These are phyloP conservation scores for Aspergillus floridensis DNA, from an alignment of 2,329 filamentous ascomycete genomes.

Conservation along the genomic window DNA sequence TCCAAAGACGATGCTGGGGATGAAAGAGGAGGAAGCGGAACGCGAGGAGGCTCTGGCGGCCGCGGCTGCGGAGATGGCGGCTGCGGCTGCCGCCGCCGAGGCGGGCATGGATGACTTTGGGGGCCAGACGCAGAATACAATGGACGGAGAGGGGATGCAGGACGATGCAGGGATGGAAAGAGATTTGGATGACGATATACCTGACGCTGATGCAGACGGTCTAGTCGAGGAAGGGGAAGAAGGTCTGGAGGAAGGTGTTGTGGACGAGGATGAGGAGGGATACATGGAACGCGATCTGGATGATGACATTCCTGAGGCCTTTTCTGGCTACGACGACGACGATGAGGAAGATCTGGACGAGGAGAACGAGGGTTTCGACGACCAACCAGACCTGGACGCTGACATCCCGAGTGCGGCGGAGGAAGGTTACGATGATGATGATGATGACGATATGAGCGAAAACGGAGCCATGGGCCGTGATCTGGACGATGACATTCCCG, in stretches of 20 bases:
- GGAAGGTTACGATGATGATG: constrained; percentile 32
- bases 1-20: constrained; percentile 82
- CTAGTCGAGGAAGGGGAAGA: constrained; percentile 45
- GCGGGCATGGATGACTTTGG: constrained; percentile 30
- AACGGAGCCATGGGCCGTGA: constrained; percentile 62
- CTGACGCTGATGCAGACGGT: constrained; percentile 45
- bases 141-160: constrained; percentile 39
- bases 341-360: constrained; percentile 39
- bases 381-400: constrained; percentile 53
- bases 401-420: constrained; percentile 58
- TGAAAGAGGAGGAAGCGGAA: constrained; percentile 85
- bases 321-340: constrained; percentile 43
- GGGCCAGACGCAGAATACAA: constrained; percentile 28
- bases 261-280: constrained; percentile 47
- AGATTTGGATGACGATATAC: constrained; percentile 64
- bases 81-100: constrained; percentile 63
- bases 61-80: constrained; percentile 69
- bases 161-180: constrained; percentile 40
- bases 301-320: constrained; percentile 68
- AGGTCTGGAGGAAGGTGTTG: constrained; percentile 53
- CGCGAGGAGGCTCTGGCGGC: constrained; percentile 79
- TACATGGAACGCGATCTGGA: constrained; percentile 63
- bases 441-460: constrained; percentile 47
- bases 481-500: constrained; percentile 41
- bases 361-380: constrained; percentile 44